These are phyloP conservation scores for Candida pseudoviswanathii DNA, from an alignment of 1,139 yeast species.

Conservation along the genomic window DNA sequence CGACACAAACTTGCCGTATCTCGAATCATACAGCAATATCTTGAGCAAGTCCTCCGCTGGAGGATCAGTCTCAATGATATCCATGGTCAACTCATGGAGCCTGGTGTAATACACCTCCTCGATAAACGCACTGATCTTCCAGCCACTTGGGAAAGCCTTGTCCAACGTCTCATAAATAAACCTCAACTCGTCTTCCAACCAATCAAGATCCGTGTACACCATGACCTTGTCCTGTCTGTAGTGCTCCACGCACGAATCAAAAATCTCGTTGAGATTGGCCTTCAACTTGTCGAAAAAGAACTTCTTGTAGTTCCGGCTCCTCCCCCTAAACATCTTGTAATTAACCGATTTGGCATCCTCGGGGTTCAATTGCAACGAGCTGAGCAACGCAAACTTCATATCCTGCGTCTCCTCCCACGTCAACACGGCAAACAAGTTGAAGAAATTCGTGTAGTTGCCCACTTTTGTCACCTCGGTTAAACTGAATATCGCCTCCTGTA, in stretches of 20 bases:
- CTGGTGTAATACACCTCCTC: constrained; percentile 71
- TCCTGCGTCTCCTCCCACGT: constrained; percentile 84
- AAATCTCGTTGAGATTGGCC: constrained; percentile 64
- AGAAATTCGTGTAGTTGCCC: constrained; percentile 67
- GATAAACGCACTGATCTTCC: constrained; percentile 70
- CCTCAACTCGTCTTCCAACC: constrained; percentile 81
- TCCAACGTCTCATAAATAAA: constrained; percentile 62
- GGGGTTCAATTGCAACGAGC: constrained; percentile 38
- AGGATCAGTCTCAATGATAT: constrained; percentile 70
- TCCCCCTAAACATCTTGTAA: constrained; percentile 41
- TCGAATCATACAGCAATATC: constrained; percentile 75
- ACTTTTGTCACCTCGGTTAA: constrained; percentile 71
- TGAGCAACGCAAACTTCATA: constrained; percentile 55
- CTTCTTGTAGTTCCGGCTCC: constrained; percentile 63
- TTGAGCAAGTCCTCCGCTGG: constrained; percentile 64
- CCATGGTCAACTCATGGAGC: constrained; percentile 62
- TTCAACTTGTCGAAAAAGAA: constrained; percentile 65
- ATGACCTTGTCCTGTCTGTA: constrained; percentile 55
- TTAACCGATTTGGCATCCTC: constrained; percentile 23
- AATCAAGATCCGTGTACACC: constrained; percentile 71
- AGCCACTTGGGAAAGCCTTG: constrained; percentile 63
- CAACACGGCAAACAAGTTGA: constrained; percentile 72
- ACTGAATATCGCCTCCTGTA: constrained; percentile 62
- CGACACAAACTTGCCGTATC: constrained; percentile 48
- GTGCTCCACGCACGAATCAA: constrained; percentile 63